Conservation (phyloP, 2,329 filamentous ascomycete genomes). For the Fusarium keratoplasticum region DNA sequence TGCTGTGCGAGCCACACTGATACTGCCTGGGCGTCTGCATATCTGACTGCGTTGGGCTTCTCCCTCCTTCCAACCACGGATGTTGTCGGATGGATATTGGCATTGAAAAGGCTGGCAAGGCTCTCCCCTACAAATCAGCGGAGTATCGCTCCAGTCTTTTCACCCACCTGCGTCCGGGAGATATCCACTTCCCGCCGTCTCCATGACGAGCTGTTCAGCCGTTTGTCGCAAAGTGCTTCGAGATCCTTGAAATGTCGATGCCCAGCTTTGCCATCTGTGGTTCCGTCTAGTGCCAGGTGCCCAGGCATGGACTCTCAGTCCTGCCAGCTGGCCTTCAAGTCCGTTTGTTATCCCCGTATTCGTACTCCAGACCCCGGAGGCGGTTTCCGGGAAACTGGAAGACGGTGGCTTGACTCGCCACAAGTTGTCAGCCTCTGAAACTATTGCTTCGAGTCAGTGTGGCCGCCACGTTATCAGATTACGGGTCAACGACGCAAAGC, state of each 20-base stretch:
- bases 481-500: background rate
- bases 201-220: constrained; percentile 33
- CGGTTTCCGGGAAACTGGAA: background rate
- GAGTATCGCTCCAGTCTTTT: constrained; percentile 21
- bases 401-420: constrained; percentile 17
- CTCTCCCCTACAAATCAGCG: constrained; percentile 14
- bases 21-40: background rate
- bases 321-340: background rate
- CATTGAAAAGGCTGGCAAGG: constrained; percentile 18
- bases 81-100: constrained; percentile 33
- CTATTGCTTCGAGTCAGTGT: constrained; percentile 3
- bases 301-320: background rate
- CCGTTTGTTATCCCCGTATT: constrained; percentile 17
- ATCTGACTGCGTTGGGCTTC: constrained; percentile 11
- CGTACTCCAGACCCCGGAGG: constrained; percentile 18
- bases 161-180: constrained; percentile 15
- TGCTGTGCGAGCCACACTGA: background rate
- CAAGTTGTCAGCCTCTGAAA: background rate
- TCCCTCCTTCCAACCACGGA: constrained; percentile 31
- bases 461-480: background rate
- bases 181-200: constrained; percentile 43
- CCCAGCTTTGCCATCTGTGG: constrained; percentile 1
- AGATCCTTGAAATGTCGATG: constrained; percentile 15
- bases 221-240: constrained; percentile 9
- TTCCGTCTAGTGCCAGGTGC: background rate